Evolutionary conservation across 352 stramenopile genomes (phyloP), one percentile per base, ranked within the genome.

Genomic region (Globisporangium uncinulatum): DNA sequence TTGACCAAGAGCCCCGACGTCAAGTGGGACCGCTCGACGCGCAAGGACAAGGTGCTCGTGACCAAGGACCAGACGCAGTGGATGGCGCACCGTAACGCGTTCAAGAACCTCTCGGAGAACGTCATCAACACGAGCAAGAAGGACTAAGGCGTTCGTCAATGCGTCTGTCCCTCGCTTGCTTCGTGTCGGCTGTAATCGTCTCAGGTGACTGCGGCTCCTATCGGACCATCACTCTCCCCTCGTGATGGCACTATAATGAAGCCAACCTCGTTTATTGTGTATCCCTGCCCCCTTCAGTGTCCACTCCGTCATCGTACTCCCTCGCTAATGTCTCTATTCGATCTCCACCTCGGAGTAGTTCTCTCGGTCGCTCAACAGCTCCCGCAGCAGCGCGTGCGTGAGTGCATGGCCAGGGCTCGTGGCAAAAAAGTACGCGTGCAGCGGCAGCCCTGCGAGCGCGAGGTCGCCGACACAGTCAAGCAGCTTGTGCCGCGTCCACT

Each of bases 401-500:
- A 91, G 56, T 0, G 74, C 74, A 51, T 90, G 80, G 6, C 80
- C 80, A 11, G 80, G 80, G 56, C 74, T 85, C 34, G 79, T 87
- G 7, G 75, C 70, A 43, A 86, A 71, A 52, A 88, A 91, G 54
- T 82, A 83, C 19, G 76, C 78, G 52, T 89, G 74, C 13, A 91
- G 41, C 1, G 81, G 76, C 37, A 78, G 45, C 1, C 79, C 79
- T 0, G 74, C 71, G 6, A 91, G 66, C 0, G 66, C 73, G 6
- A 91, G 55, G 53, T 91, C 81, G 17, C 81, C 81, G 31, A 89
- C 71, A 43, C 76, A 88, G 56, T 91, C 81, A 39, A 91, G 66
- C 63, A 87, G 62, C 59, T 91, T 91, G 66, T 91, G 81, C 2
- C 78, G 75, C 31, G 62, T 61, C 81, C 81, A 91, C 60, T 91